Conservation (phyloP, 345 rosid genomes). For the Physaria fendleri region DNA sequence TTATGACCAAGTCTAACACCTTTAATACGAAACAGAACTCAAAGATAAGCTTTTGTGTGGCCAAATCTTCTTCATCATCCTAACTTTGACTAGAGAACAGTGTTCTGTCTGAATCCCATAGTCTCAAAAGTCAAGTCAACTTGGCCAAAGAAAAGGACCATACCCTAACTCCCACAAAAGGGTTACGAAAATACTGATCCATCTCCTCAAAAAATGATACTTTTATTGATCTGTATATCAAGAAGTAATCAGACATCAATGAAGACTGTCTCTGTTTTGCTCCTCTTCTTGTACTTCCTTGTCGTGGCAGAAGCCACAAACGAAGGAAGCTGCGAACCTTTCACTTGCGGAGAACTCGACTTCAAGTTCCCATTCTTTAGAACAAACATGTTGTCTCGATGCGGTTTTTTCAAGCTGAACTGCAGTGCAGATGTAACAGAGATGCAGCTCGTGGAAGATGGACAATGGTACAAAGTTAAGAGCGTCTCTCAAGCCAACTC, state of each 20-base stretch:
- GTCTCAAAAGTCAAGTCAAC: no score
- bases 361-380: slow-evolving; percentile 22
- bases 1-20: no score
- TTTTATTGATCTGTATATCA: slow-evolving; percentile 6
- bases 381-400: slow-evolving; percentile 4
- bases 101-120: slow-evolving; percentile 14
- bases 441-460: slow-evolving; percentile 30
- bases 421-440: slow-evolving; percentile 14
- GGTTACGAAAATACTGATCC: background rate
- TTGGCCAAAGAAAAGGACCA: background rate
- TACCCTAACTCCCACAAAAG: background rate
- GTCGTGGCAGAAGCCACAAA: slow-evolving; percentile 4
- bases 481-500: slow-evolving; percentile 30
- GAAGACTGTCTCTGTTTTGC: slow-evolving; percentile 17
- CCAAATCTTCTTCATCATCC: slow-evolving; percentile 13
- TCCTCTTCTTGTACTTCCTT: background rate
- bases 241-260: slow-evolving; percentile 1
- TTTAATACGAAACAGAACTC: background rate
- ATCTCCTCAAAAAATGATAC: background rate
- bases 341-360: slow-evolving; percentile 25
- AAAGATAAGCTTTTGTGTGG: slow-evolving; percentile 10
- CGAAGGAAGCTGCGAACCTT: background rate
- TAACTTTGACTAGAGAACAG: no score
- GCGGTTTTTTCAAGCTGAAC: slow-evolving; percentile 28
- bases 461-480: slow-evolving; percentile 14